Evolutionary conservation across 2,329 filamentous ascomycete species (phyloP).

Genomic region (Herpotrichia juniperi): DNA sequence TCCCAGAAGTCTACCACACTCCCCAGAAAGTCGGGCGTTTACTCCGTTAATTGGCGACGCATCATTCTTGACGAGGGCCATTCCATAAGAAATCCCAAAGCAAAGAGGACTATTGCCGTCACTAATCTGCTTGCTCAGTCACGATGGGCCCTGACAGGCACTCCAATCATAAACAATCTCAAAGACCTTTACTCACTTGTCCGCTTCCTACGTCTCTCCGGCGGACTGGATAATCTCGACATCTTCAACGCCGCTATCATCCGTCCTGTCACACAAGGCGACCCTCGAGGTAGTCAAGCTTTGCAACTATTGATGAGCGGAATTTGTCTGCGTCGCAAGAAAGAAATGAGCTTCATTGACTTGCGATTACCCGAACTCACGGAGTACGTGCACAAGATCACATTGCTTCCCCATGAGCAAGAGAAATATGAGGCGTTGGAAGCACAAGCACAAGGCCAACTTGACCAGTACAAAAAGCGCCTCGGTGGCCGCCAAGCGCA

Average conservation of each 20-base stretch:
- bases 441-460: slow-evolving; percentile 74
- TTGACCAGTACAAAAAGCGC: slow-evolving; percentile 64
- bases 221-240: slow-evolving; percentile 73
- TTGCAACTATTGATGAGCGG: slow-evolving; percentile 80
- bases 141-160: slow-evolving; percentile 67
- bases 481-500: slow-evolving; percentile 49
- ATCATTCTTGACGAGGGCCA: slow-evolving; percentile 86
- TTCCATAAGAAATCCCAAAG: slow-evolving; percentile 76
- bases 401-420: slow-evolving; percentile 74
- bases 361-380: slow-evolving; percentile 77
- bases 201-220: slow-evolving; percentile 76
- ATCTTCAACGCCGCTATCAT: slow-evolving; percentile 77
- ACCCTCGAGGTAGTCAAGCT: slow-evolving; percentile 64
- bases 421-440: slow-evolving; percentile 76
- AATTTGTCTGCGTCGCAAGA: slow-evolving; percentile 79
- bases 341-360: slow-evolving; percentile 88
- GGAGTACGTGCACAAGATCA: slow-evolving; percentile 77
- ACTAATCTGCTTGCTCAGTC: slow-evolving; percentile 71
- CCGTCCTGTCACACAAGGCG: slow-evolving; percentile 67
- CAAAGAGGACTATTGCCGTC: slow-evolving; percentile 74
- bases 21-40: slow-evolving; percentile 51
- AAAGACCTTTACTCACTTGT: slow-evolving; percentile 82
- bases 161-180: slow-evolving; percentile 82
- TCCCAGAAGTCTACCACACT: slow-evolving; percentile 48
- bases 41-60: slow-evolving; percentile 74